Percentiles rank a stretch among this genome's conserved stretches.
phyloP scores from a whole-genome alignment of 768 basidiomycete species.

The Sarcodon sp. region DNA sequence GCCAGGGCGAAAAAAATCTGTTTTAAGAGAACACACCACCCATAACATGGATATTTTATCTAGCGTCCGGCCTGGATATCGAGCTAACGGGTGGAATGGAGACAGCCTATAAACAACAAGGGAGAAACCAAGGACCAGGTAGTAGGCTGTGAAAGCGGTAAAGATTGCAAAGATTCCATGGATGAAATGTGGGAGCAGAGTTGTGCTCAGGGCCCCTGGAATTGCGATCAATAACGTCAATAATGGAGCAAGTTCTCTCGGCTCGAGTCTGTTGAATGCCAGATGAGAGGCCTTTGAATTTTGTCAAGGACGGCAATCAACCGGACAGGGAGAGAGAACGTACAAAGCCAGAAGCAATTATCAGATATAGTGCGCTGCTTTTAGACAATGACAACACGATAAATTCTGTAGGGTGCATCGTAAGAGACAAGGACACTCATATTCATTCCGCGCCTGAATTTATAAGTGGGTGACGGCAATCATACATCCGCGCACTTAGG shows the following conservation, averaged over 20 bases:
- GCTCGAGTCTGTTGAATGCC: not conserved
- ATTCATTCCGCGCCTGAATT: no score
- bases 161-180: not conserved
- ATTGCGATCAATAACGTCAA: not conserved
- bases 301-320: no score
- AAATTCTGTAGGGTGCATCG: no score
- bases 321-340: no score
- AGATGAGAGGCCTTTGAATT: not conserved
- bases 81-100: conserved; percentile 10
- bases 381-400: no score
- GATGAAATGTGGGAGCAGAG: not conserved
- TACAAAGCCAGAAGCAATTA: no score
- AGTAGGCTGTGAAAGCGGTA: not conserved
- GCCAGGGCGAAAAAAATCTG: not conserved
- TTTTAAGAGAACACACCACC: not conserved
- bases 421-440: no score
- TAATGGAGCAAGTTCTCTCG: not conserved
- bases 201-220: not conserved
- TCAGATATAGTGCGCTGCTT: no score
- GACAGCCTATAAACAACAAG: conserved; percentile 9
- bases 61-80: conserved; percentile 8
- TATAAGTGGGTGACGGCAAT: no score
- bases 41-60: conserved; percentile 7
- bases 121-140: not conserved
- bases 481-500: no score